Percentiles rank a stretch among this genome's conserved stretches.
phyloP scores from a whole-genome alignment of 495 filamentous ascomycete genomes.

The Podospora anserina region DNA sequence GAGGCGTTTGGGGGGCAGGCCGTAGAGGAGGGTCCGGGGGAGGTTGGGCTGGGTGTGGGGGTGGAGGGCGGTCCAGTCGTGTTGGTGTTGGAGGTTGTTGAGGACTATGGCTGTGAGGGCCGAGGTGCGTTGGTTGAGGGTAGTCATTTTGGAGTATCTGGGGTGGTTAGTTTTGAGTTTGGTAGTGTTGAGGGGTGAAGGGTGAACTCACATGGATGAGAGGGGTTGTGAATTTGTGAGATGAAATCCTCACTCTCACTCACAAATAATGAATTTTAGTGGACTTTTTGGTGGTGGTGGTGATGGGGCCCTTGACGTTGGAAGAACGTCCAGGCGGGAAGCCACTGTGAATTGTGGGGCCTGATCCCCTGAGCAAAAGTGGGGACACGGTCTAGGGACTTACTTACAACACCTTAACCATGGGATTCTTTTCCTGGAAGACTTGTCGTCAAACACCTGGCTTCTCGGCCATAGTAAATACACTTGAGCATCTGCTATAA shows the following conservation, averaged over 20 bases:
- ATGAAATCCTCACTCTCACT: background rate
- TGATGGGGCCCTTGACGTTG: background rate
- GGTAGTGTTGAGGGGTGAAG: background rate
- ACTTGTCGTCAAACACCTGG: too few relatives aligned
- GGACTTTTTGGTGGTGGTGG: background rate
- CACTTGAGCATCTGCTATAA: too few relatives aligned
- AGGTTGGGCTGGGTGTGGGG: conserved; percentile 53
- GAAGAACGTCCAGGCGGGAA: background rate
- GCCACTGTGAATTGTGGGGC: background rate
- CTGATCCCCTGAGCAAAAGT: background rate
- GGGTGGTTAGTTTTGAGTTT: background rate
- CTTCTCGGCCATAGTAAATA: too few relatives aligned
- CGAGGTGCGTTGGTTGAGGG: conserved; percentile 16
- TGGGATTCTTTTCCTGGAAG: too few relatives aligned
- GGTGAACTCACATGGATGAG: background rate
- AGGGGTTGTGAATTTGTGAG: background rate
- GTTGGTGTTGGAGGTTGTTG: conserved; percentile 81
- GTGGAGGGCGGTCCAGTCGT: conserved; percentile 73
- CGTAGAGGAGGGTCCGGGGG: conserved; percentile 69
- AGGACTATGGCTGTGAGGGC: conserved; percentile 64
- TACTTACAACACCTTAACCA: too few relatives aligned
- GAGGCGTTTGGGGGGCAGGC: conserved; percentile 78
- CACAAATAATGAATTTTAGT: background rate
- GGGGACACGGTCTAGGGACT: too few relatives aligned
- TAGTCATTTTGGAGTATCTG: conserved; percentile 24